Conservation (phyloP, 2,329 filamentous ascomycete genomes). For the Claviceps sp. region DNA sequence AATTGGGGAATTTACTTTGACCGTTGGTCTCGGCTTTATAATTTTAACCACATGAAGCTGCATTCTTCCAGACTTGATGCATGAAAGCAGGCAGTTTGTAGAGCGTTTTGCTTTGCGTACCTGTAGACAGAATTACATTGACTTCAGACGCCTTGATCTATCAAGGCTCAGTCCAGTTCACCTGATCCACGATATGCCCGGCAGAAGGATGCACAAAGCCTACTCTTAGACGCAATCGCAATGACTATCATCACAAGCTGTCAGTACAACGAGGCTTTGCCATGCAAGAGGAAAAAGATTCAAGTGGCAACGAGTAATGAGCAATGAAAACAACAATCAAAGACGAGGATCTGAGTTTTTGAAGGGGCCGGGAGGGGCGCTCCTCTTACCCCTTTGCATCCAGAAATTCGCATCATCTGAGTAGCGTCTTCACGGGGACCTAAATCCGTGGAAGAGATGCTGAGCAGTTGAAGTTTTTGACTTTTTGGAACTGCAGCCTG, state of each 20-base stretch:
- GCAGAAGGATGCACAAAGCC: constrained; percentile 59
- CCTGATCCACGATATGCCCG: constrained; percentile 71
- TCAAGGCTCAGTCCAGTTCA: constrained; percentile 84
- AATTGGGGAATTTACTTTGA: too few relatives aligned
- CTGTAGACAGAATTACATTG: background rate
- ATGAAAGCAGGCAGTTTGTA: too few relatives aligned
- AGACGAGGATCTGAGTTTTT: background rate
- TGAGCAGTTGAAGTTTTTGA: constrained; percentile 84
- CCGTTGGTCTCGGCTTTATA: too few relatives aligned
- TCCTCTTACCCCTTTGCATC: constrained; percentile 73
- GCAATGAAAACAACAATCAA: background rate
- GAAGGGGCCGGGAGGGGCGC: background rate
- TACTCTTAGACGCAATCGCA: constrained; percentile 77
- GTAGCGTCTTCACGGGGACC: constrained; percentile 68
- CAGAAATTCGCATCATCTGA: constrained; percentile 78
- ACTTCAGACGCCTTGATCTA: constrained; percentile 8
- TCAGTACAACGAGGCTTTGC: background rate
- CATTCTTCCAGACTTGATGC: too few relatives aligned
- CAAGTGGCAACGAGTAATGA: background rate
- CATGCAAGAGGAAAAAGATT: background rate
- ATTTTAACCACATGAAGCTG: too few relatives aligned
- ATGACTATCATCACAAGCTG: constrained; percentile 39
- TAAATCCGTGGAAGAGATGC: constrained; percentile 71
- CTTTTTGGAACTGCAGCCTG: constrained; percentile 95
- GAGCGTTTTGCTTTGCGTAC: background rate